Percentiles rank a stretch among this genome's conserved stretches.
phyloP scores from a whole-genome alignment of 345 rosid genomes.

The Moringa oleifera region DNA sequence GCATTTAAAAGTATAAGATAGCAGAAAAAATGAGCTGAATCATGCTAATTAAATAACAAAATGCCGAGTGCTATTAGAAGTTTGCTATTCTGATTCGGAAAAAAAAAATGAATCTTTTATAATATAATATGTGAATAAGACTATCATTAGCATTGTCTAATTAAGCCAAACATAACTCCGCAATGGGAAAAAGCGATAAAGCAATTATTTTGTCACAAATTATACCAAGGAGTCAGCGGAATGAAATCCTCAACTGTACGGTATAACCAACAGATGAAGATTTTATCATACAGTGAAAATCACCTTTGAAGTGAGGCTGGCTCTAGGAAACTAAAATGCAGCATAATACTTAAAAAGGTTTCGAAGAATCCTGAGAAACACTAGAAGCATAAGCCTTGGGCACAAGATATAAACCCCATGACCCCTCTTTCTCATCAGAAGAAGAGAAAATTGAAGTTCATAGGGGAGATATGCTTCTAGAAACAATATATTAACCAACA shows the following conservation, averaged over 20 bases:
- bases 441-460: not conserved
- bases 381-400: not conserved
- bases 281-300: too few species aligned
- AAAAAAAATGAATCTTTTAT: not conserved
- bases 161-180: too few species aligned
- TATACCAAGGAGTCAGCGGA: too few species aligned
- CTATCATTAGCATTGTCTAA: not conserved
- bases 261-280: not conserved
- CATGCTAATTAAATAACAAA: not conserved
- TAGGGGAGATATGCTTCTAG: not conserved
- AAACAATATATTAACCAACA: too few species aligned
- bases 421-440: not conserved
- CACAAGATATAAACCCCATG: not conserved
- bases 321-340: not conserved
- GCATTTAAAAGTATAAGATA: constrained; percentile 5
- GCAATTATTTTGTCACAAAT: not conserved
- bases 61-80: too few species aligned
- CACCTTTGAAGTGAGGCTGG: not conserved
- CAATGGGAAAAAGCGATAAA: not conserved
- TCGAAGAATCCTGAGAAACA: not conserved
- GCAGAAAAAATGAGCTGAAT: not conserved
- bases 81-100: too few species aligned
- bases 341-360: too few species aligned
- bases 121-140: too few species aligned
- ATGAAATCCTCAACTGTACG: not conserved